Conservation (phyloP, 805 yeast species). For the Clavispora asparagi region DNA sequence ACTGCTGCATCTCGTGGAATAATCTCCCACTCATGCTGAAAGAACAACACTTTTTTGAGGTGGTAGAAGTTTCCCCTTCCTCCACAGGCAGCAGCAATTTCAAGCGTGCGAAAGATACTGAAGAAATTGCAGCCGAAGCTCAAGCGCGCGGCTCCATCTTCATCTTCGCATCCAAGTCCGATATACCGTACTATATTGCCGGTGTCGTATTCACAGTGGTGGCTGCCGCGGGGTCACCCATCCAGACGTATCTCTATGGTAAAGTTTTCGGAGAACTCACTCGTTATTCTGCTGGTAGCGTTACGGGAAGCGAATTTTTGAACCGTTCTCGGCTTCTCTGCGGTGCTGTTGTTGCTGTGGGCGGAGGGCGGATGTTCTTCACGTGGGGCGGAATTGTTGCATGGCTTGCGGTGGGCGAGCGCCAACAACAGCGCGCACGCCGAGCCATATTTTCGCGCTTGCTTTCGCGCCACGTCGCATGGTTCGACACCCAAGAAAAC, state of each 20-base stretch:
- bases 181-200: constrained; percentile 5
- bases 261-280: constrained; percentile 44
- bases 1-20: background rate
- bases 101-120: background rate
- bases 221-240: constrained; percentile 56
- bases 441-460: constrained; percentile 38
- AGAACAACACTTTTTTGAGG: background rate
- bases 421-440: constrained; percentile 58
- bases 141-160: constrained; percentile 4
- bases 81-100: background rate
- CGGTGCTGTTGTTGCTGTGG: constrained; percentile 29
- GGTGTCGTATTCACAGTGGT: constrained; percentile 35
- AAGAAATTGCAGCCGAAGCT: background rate
- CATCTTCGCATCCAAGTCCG: constrained; percentile 7
- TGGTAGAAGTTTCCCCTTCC: background rate
- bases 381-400: constrained; percentile 50
- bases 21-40: background rate
- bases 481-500: constrained; percentile 59
- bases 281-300: constrained; percentile 23
- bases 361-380: constrained; percentile 25
- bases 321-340: constrained; percentile 22
- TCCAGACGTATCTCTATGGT: constrained; percentile 63
- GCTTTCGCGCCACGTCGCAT: constrained; percentile 42
- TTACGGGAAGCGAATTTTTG: constrained; percentile 15
- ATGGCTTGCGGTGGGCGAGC: constrained; percentile 73